Conservation (phyloP, 257 asterid species). For the Forsythia suspensa region DNA sequence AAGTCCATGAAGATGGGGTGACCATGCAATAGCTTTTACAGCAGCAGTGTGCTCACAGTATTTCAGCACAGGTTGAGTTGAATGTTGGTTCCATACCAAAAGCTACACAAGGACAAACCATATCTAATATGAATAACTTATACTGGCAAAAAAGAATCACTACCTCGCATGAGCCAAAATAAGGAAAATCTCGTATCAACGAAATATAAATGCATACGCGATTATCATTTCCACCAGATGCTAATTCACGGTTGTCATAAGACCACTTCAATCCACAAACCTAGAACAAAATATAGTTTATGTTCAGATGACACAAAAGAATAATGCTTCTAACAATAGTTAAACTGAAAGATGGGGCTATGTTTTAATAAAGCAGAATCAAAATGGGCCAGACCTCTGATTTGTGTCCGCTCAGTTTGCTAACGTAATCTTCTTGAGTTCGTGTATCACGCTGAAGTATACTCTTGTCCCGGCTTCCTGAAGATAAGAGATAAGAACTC, state of each 20-base stretch:
- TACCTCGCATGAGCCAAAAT: background rate
- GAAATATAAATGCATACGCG: constrained; percentile 43
- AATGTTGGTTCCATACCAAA: constrained; percentile 89
- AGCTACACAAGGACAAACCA: constrained; percentile 47
- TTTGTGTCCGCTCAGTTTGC: constrained; percentile 88
- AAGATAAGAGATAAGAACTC: constrained; percentile 79
- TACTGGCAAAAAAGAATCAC: background rate
- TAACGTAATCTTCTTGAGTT: constrained; percentile 64
- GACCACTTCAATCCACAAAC: constrained; percentile 99
- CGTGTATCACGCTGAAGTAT: constrained; percentile 90
- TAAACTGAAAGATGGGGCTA: background rate
- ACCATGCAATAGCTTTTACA: constrained; percentile 98
- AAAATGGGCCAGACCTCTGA: constrained; percentile 65
- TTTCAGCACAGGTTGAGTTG: constrained; percentile 81
- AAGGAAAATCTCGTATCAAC: constrained; percentile 4
- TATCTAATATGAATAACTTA: background rate
- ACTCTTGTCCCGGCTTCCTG: constrained; percentile 93
- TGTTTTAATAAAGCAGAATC: constrained; percentile 2
- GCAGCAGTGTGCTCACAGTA: constrained; percentile 96
- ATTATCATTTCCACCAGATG: too few species aligned
- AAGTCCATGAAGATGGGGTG: constrained; percentile 96
- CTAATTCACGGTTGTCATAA: constrained; percentile 84
- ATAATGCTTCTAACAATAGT: background rate
- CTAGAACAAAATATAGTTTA: constrained; percentile 30
- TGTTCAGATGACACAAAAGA: constrained; percentile 11